phyloP scores from a whole-genome alignment of 139 green algal species.

The Protoeuglena noctilucae region DNA sequence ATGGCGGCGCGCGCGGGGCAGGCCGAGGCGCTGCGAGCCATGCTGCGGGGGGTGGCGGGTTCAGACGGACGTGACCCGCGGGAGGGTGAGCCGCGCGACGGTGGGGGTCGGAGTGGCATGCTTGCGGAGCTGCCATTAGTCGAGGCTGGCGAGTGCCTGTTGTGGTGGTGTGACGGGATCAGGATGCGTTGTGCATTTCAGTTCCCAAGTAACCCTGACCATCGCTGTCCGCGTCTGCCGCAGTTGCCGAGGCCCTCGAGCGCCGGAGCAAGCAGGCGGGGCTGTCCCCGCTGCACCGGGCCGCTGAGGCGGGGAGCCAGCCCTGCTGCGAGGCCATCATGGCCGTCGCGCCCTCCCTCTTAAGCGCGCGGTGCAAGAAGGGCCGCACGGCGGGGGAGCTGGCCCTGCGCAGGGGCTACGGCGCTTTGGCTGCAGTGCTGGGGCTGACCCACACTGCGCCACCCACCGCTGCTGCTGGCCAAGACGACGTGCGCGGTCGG shows the following conservation, averaged over 20 bases:
- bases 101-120: no score
- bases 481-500: no score
- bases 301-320: slow-evolving; percentile 2
- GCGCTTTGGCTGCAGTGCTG: background rate
- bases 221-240: no score
- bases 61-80: no score
- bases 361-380: background rate
- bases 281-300: slow-evolving; percentile 9
- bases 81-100: no score
- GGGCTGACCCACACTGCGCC: background rate
- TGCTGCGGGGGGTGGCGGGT: slow-evolving; percentile 17
- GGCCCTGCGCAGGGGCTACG: background rate
- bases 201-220: no score
- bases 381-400: background rate
- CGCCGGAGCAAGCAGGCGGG: background rate
- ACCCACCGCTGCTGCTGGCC: slow-evolving; percentile 6
- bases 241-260: slow-evolving; percentile 3
- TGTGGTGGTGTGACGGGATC: no score
- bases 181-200: no score
- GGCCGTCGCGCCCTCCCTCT: background rate
- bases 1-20: slow-evolving; percentile 23
- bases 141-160: no score
- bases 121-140: no score
- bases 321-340: slow-evolving; percentile 5
- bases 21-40: slow-evolving; percentile 2